These are phyloP conservation scores for Mercurialis annua DNA, from an alignment of 345 rosid species.

Conservation along the genomic window DNA sequence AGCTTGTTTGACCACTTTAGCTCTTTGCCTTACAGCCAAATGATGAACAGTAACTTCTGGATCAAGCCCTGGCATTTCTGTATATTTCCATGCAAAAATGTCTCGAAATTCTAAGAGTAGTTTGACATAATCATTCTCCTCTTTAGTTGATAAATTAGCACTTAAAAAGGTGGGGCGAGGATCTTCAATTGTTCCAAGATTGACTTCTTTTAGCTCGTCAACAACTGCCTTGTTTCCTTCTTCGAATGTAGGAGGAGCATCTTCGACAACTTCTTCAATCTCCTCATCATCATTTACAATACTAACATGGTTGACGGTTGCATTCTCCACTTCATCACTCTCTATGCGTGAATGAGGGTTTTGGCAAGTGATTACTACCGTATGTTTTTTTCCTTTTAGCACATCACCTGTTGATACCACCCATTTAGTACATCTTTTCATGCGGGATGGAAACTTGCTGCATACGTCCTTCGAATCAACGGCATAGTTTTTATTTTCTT, in stretches of 20 bases:
- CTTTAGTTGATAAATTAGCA: background rate
- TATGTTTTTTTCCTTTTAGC: background rate
- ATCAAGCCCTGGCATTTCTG: background rate
- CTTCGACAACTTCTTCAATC: too few relatives aligned
- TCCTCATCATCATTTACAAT: too few relatives aligned
- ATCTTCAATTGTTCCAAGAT: background rate
- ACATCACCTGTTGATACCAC: background rate
- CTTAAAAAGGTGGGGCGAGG: background rate
- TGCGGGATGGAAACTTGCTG: too few relatives aligned
- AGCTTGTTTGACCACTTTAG: background rate
- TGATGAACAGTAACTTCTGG: background rate
- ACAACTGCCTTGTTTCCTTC: too few relatives aligned
- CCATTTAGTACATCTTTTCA: too few relatives aligned
- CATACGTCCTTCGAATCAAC: too few relatives aligned
- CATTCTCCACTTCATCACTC: too few relatives aligned
- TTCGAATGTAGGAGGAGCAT: too few relatives aligned
- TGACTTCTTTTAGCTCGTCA: background rate
- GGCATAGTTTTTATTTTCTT: too few relatives aligned
- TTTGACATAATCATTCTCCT: background rate
- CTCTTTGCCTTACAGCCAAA: background rate
- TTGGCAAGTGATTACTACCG: background rate
- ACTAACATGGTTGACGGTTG: too few relatives aligned
- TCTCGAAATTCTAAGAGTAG: too few relatives aligned
- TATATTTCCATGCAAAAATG: background rate
- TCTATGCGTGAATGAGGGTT: background rate